A percentile compares a stretch with the other conserved stretches of the same genome.
Conservation (phyloP, 2,329 filamentous ascomycete genomes). For the Septoria linicola region DNA sequence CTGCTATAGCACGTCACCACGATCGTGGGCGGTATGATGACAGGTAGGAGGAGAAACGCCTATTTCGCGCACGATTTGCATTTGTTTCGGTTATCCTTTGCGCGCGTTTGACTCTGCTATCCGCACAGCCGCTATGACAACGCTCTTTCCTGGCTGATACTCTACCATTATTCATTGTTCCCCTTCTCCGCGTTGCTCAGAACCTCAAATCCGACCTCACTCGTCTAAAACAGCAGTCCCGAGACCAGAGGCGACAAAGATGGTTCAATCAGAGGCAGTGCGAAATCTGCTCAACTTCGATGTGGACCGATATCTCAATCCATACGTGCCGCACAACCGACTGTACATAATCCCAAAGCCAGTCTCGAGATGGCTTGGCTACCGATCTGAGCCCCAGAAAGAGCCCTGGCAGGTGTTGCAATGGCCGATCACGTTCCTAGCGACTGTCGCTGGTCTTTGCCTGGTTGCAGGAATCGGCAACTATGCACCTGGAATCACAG, state of each 20-base stretch:
- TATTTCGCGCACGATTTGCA: not conserved
- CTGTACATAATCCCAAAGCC: slow-evolving; percentile 63
- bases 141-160: slow-evolving; percentile 2
- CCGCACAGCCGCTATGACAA: slow-evolving; percentile 3
- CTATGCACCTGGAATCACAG: slow-evolving; percentile 40
- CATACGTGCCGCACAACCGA: slow-evolving; percentile 64
- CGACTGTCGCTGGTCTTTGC: slow-evolving; percentile 46
- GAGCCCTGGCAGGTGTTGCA: slow-evolving; percentile 46
- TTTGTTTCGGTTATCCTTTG: not conserved
- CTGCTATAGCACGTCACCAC: slow-evolving; percentile 8
- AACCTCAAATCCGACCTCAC: not conserved
- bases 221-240: slow-evolving; percentile 3
- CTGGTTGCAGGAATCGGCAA: slow-evolving; percentile 45
- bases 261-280: slow-evolving; percentile 11
- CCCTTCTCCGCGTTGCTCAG: not conserved
- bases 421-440: slow-evolving; percentile 45
- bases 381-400: slow-evolving; percentile 39
- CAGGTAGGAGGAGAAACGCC: not conserved
- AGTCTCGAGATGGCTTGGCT: slow-evolving; percentile 64
- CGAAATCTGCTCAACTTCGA: slow-evolving; percentile 57
- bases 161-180: not conserved
- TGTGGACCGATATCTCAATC: slow-evolving; percentile 75
- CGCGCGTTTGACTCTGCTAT: not conserved
- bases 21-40: not conserved
- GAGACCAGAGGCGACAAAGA: not conserved